phyloP scores from a whole-genome alignment of 2,329 filamentous ascomycete species.

The Magnaporthiopsis incrustans region DNA sequence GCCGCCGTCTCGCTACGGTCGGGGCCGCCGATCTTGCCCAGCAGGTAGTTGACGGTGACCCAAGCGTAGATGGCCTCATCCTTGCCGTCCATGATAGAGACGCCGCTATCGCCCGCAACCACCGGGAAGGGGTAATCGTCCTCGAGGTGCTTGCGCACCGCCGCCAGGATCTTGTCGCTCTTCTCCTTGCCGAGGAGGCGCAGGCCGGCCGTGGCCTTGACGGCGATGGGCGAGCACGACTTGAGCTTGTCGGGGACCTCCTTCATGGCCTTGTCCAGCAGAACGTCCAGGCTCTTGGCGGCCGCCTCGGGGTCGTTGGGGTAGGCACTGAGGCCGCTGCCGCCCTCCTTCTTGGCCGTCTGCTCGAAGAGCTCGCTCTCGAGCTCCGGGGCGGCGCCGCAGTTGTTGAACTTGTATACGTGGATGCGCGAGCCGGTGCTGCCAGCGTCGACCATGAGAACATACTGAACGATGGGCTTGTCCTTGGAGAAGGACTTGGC shows the following conservation, averaged over 20 bases:
- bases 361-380: constrained; percentile 90
- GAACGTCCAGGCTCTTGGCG: constrained; percentile 78
- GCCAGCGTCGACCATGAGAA: constrained; percentile 96
- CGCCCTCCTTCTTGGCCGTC: constrained; percentile 75
- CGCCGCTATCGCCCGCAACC: constrained; percentile 74
- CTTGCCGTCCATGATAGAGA: constrained; percentile 94
- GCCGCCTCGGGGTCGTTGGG: constrained; percentile 78
- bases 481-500: constrained; percentile 74
- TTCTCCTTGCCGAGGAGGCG: constrained; percentile 76
- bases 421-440: constrained; percentile 97
- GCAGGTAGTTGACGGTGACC: constrained; percentile 98
- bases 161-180: constrained; percentile 75
- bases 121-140: constrained; percentile 91
- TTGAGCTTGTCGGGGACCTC: constrained; percentile 83
- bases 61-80: constrained; percentile 98
- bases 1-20: constrained; percentile 88
- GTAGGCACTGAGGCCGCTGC: constrained; percentile 71
- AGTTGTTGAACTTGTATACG: constrained; percentile 99
- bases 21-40: constrained; percentile 92
- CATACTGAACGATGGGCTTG: constrained; percentile 94
- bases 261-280: constrained; percentile 79
- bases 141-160: constrained; percentile 78
- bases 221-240: constrained; percentile 87
- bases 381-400: constrained; percentile 86
- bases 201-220: constrained; percentile 93